phyloP scores from a whole-genome alignment of 805 yeast genomes.

The Yarrowia sp. region DNA sequence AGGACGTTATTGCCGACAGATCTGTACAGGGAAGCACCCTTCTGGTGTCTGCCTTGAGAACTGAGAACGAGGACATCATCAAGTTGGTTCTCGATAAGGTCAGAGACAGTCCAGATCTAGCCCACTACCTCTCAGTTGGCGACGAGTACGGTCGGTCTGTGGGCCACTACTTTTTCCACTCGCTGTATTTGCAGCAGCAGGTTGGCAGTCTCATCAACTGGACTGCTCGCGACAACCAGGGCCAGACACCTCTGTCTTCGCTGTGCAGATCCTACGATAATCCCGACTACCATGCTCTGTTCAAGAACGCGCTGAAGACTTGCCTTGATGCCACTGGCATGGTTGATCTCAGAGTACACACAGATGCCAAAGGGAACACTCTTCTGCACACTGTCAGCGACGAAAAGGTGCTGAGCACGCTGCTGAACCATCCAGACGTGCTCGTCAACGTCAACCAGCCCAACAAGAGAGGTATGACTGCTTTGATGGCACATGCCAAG shows the following conservation, averaged over 20 bases:
- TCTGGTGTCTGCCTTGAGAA: slow-evolving; percentile 53
- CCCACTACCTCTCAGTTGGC: slow-evolving; percentile 47
- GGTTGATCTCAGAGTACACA: slow-evolving; percentile 49
- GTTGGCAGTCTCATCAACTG: slow-evolving; percentile 68
- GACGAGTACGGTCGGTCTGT: slow-evolving; percentile 59
- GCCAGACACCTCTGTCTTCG: slow-evolving; percentile 76
- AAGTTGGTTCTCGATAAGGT: slow-evolving; percentile 30
- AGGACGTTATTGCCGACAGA: slow-evolving; percentile 64
- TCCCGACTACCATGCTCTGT: slow-evolving; percentile 52
- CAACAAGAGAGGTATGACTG: slow-evolving; percentile 60
- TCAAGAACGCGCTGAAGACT: slow-evolving; percentile 45
- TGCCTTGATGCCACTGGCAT: slow-evolving; percentile 39
- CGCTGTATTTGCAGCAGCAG: slow-evolving; percentile 48
- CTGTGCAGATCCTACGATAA: slow-evolving; percentile 81
- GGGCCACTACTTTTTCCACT: slow-evolving; percentile 72
- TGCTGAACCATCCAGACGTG: slow-evolving; percentile 5
- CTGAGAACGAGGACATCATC: slow-evolving; percentile 50
- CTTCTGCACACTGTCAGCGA: slow-evolving; percentile 65
- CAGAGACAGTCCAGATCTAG: slow-evolving; percentile 46
- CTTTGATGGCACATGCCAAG: slow-evolving; percentile 67
- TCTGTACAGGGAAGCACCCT: slow-evolving; percentile 56
- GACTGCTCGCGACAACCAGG: slow-evolving; percentile 59
- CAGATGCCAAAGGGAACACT: slow-evolving; percentile 72
- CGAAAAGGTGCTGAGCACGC: slow-evolving; percentile 31
- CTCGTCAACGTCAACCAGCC: slow-evolving; percentile 54